These are phyloP conservation scores for Candida sanyaensis DNA, from an alignment of 1,139 yeast genomes.

Conservation along the genomic window DNA sequence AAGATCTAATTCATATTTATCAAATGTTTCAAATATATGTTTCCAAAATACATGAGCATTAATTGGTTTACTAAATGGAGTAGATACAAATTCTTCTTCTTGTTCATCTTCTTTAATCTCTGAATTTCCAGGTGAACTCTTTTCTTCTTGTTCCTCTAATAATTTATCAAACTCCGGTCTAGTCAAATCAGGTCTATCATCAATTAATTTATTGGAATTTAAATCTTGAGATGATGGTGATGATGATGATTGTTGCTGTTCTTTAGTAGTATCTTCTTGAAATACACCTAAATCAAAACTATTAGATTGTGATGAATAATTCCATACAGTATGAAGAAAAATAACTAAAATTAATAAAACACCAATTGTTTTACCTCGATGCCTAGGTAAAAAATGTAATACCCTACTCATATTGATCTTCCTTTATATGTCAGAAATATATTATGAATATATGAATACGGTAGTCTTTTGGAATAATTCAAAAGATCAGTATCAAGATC, in stretches of 20 bases:
- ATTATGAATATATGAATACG: no score
- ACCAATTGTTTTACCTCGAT: constrained; percentile 6
- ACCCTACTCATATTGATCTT: background rate
- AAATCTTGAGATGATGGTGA: background rate
- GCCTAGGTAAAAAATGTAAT: constrained; percentile 8
- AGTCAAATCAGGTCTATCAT: background rate
- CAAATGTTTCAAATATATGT: constrained; percentile 21
- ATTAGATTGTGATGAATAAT: background rate
- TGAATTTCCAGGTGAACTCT: no score
- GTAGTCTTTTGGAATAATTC: no score
- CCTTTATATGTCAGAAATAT: background rate
- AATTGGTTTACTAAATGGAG: constrained; percentile 11
- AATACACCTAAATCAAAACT: background rate
- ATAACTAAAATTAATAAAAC: background rate
- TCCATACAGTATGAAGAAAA: background rate
- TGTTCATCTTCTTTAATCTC: no score
- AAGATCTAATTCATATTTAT: constrained; percentile 16
- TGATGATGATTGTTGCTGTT: constrained; percentile 6
- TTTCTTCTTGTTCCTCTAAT: background rate
- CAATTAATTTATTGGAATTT: constrained; percentile 6
- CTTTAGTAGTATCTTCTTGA: constrained; percentile 5
- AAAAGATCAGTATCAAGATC: no score
- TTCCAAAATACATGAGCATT: constrained; percentile 25
- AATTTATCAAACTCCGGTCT: background rate
- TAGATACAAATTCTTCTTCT: background rate